Conservation (phyloP, 345 rosid genomes). For the Populus nigra region DNA sequence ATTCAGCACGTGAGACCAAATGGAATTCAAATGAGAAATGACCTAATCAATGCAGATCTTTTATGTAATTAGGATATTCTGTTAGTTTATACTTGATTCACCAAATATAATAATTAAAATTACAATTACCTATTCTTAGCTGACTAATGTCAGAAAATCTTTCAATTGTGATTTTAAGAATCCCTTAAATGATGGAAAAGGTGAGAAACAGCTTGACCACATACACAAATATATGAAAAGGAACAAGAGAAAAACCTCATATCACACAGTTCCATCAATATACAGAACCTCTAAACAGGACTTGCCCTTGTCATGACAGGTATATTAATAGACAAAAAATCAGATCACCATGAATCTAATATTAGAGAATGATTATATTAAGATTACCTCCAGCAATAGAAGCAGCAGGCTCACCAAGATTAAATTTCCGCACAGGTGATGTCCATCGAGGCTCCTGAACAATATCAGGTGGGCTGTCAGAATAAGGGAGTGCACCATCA, state of each 20-base stretch:
- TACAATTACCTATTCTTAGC: background rate
- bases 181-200: background rate
- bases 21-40: background rate
- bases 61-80: background rate
- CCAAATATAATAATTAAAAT: background rate
- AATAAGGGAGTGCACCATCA: slow-evolving; percentile 58
- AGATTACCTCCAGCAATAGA: slow-evolving; percentile 46
- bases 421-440: slow-evolving; percentile 49
- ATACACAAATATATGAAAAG: background rate
- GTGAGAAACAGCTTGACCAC: background rate
- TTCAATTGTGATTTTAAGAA: slow-evolving; percentile 3
- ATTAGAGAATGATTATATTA: background rate
- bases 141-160: background rate
- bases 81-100: background rate
- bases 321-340: background rate
- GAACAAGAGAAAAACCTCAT: background rate
- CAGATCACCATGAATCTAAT: background rate
- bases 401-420: slow-evolving; percentile 39
- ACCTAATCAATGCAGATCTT: background rate
- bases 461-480: slow-evolving; percentile 53
- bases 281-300: background rate
- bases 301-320: background rate
- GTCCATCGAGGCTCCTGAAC: slow-evolving; percentile 56
- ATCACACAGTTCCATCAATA: background rate
- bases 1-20: background rate